Conservation (phyloP, 257 asterid species). For the Agastache rugosa region DNA sequence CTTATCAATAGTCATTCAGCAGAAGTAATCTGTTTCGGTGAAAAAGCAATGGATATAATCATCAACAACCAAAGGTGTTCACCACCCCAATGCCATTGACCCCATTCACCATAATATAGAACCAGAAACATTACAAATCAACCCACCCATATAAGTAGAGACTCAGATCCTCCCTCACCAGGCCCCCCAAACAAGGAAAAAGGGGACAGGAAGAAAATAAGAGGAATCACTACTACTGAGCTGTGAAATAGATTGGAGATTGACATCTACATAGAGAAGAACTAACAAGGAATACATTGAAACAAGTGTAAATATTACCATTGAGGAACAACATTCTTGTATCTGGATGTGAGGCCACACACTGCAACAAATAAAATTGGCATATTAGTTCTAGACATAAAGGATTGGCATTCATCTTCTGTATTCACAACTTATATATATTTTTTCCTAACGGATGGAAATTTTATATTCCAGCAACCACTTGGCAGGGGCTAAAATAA, state of each 20-base stretch:
- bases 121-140: constrained; percentile 12
- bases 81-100: not conserved
- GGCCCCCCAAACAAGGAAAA: not conserved
- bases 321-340: constrained; percentile 85
- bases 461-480: constrained; percentile 19
- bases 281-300: not conserved
- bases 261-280: constrained; percentile 1
- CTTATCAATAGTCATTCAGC: constrained; percentile 15
- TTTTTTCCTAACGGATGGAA: not conserved
- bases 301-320: constrained; percentile 53
- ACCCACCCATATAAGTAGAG: not conserved
- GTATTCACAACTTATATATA: not conserved
- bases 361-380: constrained; percentile 58
- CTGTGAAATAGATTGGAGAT: not conserved
- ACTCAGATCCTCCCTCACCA: not conserved
- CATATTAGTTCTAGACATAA: constrained; percentile 31
- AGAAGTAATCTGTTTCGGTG: not conserved
- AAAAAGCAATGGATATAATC: not conserved
- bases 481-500: constrained; percentile 2
- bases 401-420: constrained; percentile 2
- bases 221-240: not conserved
- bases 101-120: constrained; percentile 12
- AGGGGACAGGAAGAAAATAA: not conserved
- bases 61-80: not conserved
- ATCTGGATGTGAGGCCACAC: constrained; percentile 95